phyloP scores from a whole-genome alignment of 352 stramenopile genomes.

The Phytophthora niederhauseri region DNA sequence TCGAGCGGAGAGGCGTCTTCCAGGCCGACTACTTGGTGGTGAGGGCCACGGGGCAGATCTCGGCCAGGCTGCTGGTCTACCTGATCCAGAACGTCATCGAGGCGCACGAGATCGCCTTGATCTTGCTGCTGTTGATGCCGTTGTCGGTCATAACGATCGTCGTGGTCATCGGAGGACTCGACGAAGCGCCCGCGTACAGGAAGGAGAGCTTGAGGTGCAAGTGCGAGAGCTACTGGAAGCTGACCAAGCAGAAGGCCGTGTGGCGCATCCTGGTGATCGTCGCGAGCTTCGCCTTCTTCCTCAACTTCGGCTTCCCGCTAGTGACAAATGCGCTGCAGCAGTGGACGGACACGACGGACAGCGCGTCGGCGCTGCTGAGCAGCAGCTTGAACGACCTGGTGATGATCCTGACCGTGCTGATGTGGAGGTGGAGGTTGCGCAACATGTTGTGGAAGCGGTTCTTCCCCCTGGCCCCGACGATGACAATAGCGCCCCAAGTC shows the following conservation, averaged over 20 bases:
- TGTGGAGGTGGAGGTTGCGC: conserved; percentile 42
- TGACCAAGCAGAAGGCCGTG: conserved; percentile 59
- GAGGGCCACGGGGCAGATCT: conserved; percentile 35
- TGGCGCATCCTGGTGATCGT: conserved; percentile 53
- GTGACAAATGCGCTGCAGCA: conserved; percentile 34
- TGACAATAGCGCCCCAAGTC: conserved; percentile 38
- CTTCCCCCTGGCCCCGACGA: conserved; percentile 37
- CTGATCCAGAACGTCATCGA: conserved; percentile 34
- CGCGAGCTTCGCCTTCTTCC: conserved; percentile 52
- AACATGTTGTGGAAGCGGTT: conserved; percentile 48
- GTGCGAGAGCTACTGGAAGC: conserved; percentile 60
- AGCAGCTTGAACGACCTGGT: conserved; percentile 39
- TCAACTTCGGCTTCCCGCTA: conserved; percentile 46
- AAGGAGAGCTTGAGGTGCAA: conserved; percentile 44
- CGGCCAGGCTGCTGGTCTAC: conserved; percentile 33
- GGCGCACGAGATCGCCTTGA: conserved; percentile 26
- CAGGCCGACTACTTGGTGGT: conserved; percentile 57
- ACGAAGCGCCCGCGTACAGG: conserved; percentile 21
- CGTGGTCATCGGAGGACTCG: conserved; percentile 25
- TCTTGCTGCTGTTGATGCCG: conserved; percentile 40
- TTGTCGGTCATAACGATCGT: conserved; percentile 39
- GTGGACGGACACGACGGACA: conserved; percentile 41
- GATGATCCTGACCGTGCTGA: conserved; percentile 43
- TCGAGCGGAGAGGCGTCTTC: conserved; percentile 46
- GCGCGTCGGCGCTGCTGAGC: conserved; percentile 28